phyloP scores from a whole-genome alignment of 306 rosid genomes.

The Lotus japonicus region DNA sequence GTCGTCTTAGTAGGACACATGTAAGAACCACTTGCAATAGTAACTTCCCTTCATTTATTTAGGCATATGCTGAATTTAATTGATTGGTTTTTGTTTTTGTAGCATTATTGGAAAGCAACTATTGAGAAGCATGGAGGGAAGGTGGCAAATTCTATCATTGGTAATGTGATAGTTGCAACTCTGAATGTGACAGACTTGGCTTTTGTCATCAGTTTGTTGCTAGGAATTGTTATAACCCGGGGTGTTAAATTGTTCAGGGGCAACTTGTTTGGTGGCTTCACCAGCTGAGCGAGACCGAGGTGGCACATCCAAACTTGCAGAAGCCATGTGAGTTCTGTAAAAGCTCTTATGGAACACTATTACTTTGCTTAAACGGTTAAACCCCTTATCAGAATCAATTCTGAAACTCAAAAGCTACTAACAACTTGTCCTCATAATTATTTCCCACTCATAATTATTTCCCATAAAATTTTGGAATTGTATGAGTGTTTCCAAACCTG shows the following conservation, averaged over 20 bases:
- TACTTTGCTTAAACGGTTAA: not conserved
- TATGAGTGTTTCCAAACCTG: no score
- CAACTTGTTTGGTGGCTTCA: constrained; percentile 61
- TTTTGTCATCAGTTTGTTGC: not conserved
- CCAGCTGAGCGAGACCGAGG: constrained; percentile 62
- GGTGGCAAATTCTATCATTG: constrained; percentile 55
- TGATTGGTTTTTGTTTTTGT: not conserved
- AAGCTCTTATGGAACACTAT: not conserved
- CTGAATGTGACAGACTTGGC: not conserved
- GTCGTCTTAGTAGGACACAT: constrained; percentile 70
- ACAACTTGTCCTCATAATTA: no score
- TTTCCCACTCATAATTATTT: no score
- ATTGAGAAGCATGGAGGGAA: constrained; percentile 72
- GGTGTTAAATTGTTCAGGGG: constrained; percentile 31
- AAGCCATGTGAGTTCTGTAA: constrained; percentile 48
- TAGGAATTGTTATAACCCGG: not conserved
- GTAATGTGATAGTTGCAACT: constrained; percentile 22
- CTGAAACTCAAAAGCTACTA: no score
- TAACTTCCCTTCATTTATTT: not conserved
- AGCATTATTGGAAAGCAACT: constrained; percentile 66
- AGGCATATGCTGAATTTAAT: not conserved
- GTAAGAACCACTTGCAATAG: constrained; percentile 26
- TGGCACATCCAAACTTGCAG: constrained; percentile 61
- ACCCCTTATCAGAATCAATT: no score
- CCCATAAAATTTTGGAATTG: no score